Evolutionary conservation across 179 eudicot species (phyloP), one percentile per base, ranked within the genome.

Genomic region (Spinacia oleracea): DNA sequence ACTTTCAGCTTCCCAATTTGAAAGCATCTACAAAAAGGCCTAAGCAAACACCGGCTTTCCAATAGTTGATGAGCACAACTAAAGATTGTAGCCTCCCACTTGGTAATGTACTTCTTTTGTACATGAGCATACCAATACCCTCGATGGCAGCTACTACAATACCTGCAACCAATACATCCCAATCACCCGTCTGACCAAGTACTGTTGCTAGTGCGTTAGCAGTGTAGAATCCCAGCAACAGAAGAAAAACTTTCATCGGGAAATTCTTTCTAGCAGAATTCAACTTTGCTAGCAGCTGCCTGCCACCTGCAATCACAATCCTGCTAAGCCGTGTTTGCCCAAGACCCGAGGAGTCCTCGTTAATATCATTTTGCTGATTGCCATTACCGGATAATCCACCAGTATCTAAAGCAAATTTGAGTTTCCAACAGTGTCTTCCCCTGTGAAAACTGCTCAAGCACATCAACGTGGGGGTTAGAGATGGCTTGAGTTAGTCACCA

Each of bases 1-100:
- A 58, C 8, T n/a, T 25, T 85, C 77, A 91, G 86, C 96, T 93
- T 51, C 99, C 99, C 70, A 93, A 80, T 75, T 96, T 96, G 84
- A 96, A 96, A 81, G 99, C 99, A 87, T 96, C 99, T 74, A 96
- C 99, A 85, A 91, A 96, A 32, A 96, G 97, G 32, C 99, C 99
- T 81, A 96, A 84, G 84, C 96, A 90, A 89, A 96, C 92, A 79
- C 99, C 98, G 35, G 99, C 99, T 85, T 96, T 96, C 99, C 99
- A 96, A 79, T 87, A 92, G 72, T 96, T 96, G 56, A 96, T 70
- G 88, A 96, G 78, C n/a, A 82, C 91, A 72, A 93, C 83, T 63
- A 94, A 80, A 65, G 93, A 87, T 84, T 92, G 92, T 77, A 89
- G 77, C 82, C 94, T 84, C 74, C 85, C 74, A 21, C 77, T 89